Base-by-base conservation (phyloP, 1,284 basidiomycete species). In the Malassezia yamatoensis region DNA sequence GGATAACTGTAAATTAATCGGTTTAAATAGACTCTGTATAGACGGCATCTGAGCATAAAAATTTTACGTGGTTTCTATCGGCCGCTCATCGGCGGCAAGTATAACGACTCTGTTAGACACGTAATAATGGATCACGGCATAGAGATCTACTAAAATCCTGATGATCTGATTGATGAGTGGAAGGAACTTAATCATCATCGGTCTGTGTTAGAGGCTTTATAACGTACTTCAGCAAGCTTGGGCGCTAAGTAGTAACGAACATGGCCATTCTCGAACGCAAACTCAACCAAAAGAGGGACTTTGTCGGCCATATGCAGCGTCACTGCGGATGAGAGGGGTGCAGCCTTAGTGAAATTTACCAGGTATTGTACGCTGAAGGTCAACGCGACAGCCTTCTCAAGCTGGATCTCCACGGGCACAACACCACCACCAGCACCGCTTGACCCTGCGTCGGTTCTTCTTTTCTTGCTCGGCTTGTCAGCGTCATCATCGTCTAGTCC, bases 291-390 rank as follows among this genome's bases (percentile, higher is more conserved):
- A 1, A 68, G 60, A 16, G 65, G 65, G 9, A 71, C 65, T 44
- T 72, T 69, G 58, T 67, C 63, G 49, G 54, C 62, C 64, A 66
- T 66, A 61, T 75, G 66, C 44, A 77, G 65, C 50, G 68, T 81
- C 37, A 90, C 88, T 24, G 80, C 81, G 61, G 80, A 81, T 13
- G 84, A 82, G 37, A 99, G 78, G 16, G 85, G 81, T 0, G 86
- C 80, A 60, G 87, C 89, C 81, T 96, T 98, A 58, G 90, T 84
- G 76, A 99, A 99, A 80, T 96, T 96, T 76, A 87, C 83, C 32
- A 99, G 83, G 78, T 98, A 99, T 78, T 98, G 96, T 71, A 96
- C 81, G 36, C 87, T 90, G 79, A 99, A 99, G 1, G 90, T 96
- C 53, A 98, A 80, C 39, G 84, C 85, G 63, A 98, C 93, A 65